These are phyloP conservation scores for Parastagonospora avenae DNA, from an alignment of 2,329 filamentous ascomycete genomes.

Conservation along the genomic window DNA sequence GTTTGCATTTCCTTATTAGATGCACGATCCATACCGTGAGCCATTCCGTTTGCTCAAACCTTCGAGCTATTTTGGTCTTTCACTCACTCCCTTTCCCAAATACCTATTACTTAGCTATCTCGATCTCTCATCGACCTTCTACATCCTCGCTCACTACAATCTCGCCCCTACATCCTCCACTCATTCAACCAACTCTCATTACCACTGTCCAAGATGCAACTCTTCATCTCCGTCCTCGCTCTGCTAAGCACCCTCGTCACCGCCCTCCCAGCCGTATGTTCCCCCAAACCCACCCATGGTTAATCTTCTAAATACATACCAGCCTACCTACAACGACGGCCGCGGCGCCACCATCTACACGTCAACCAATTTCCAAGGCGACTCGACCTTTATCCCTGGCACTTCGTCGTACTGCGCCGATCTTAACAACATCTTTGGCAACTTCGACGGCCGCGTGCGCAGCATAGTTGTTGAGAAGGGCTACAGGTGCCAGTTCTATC, in stretches of 20 bases:
- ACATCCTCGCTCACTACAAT: neutral
- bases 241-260: constrained; percentile 13
- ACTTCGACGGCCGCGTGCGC: constrained; percentile 19
- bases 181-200: neutral
- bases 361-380: constrained; percentile 4
- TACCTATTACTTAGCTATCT: too few relatives aligned
- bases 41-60: too few relatives aligned
- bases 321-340: neutral
- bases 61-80: too few relatives aligned
- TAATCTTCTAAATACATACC: neutral
- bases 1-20: too few relatives aligned
- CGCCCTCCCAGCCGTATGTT: constrained; percentile 7
- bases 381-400: constrained; percentile 13
- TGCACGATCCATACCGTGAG: too few relatives aligned
- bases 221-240: constrained; percentile 10
- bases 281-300: neutral
- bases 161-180: neutral
- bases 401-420: constrained; percentile 16
- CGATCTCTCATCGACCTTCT: neutral
- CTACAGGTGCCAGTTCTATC: constrained; percentile 24
- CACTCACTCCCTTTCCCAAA: too few relatives aligned
- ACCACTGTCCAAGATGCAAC: constrained; percentile 14
- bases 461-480: constrained; percentile 19
- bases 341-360: constrained; percentile 20
- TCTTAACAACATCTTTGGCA: constrained; percentile 23